Evolutionary conservation across 495 filamentous ascomycete genomes (phyloP), one percentile per base, ranked within the genome.

Genomic region (Penicillium arizonense): DNA sequence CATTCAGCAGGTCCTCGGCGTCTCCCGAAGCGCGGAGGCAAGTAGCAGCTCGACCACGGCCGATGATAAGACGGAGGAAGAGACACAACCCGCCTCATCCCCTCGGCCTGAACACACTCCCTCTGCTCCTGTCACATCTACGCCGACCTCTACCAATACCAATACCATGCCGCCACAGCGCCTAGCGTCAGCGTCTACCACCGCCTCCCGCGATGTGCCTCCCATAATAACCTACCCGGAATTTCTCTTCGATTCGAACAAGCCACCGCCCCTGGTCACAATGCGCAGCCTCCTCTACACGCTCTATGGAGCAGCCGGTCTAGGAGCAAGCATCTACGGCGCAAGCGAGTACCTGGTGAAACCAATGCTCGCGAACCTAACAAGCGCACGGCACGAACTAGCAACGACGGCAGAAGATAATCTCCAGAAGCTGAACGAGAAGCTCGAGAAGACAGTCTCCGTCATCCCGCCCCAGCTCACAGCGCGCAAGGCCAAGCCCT

Each of bases 211-310:
- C 61, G 81, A 87, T 54, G 73, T 83, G 18, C 81, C 90, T 20
- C 95, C 93, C n/a, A 91, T 98, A 58, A 87, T 97, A 62, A 98
- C 94, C 21, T 97, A 97, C 72, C 94, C 94, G 42, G 94, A 98
- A 70, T 97, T 96, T 72, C 85, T 97, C 57, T 59, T 80, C 46
- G 71, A 84, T 41, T 65, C 80, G 9, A 58, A 71, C 44, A 89
- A 87, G 28, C 84, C 90, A 7, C 82, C 86, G 1, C 91, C 94
- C 0, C 74, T 97, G 3, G 79, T 97, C 30, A 94, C 90, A 13
- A 80, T 86, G 52, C 74, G 77, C 35, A 83, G 85, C 36, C 77
- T 97, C 33, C 75, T 92, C 44, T 88, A 84, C 66, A 87, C 91
- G 11, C 74, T 93, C 57, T 91, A 96, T 70, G 76, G 87, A 57